Evolutionary conservation across 345 rosid species (phyloP).

Genomic region (Cardamine resedifolia): DNA sequence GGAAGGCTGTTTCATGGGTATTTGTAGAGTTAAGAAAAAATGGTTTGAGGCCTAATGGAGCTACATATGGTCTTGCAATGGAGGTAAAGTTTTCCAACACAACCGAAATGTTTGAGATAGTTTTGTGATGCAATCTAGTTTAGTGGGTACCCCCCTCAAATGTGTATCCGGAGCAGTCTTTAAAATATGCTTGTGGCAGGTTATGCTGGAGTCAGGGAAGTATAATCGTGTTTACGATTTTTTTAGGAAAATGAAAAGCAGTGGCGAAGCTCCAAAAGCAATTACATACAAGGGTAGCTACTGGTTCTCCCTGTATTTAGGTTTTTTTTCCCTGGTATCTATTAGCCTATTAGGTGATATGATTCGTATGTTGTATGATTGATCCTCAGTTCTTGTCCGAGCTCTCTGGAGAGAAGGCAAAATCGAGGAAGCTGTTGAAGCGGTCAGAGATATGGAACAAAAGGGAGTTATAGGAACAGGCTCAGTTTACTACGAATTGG

Average conservation of each 20-base stretch:
- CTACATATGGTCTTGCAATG: constrained; percentile 96
- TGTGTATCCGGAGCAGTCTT: background rate
- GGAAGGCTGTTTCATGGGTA: constrained; percentile 94
- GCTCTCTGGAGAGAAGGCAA: constrained; percentile 84
- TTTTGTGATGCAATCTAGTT: constrained; percentile 1
- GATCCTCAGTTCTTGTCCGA: constrained; percentile 74
- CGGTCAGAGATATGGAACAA: constrained; percentile 80
- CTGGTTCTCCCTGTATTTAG: constrained; percentile 6
- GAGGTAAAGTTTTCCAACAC: constrained; percentile 56
- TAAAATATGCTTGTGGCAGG: constrained; percentile 52
- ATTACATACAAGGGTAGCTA: constrained; percentile 72
- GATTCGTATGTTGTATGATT: constrained; percentile 15
- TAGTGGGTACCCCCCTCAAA: background rate
- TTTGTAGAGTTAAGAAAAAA: constrained; percentile 76
- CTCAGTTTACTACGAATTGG: constrained; percentile 79
- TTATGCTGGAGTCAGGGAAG: constrained; percentile 87
- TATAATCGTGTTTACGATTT: constrained; percentile 69
- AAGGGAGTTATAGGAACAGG: constrained; percentile 87
- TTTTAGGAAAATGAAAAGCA: constrained; percentile 71
- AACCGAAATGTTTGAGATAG: background rate
- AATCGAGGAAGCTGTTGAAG: constrained; percentile 73
- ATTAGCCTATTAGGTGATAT: constrained; percentile 1
- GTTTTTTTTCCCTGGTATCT: background rate
- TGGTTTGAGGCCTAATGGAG: constrained; percentile 84
- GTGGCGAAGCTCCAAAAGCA: constrained; percentile 72